phyloP scores from a whole-genome alignment of 2,329 filamentous ascomycete species.

The Aspergillus sp. region DNA sequence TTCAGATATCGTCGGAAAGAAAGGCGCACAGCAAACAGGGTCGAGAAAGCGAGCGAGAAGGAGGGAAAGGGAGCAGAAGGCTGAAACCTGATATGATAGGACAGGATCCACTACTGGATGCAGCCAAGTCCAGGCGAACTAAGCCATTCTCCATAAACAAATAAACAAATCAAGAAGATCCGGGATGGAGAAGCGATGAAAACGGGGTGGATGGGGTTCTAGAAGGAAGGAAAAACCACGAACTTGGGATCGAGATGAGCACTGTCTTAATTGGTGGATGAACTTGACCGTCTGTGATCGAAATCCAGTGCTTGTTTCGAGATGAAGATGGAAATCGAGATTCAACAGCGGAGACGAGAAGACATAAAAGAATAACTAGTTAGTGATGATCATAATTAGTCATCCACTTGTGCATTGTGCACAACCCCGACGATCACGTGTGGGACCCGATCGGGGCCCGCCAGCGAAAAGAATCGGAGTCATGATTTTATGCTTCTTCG shows the following conservation, averaged over 20 bases:
- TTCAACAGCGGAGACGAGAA: neutral
- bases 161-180: conserved; percentile 1
- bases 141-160: neutral
- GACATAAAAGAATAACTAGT: no score
- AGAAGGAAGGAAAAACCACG: neutral
- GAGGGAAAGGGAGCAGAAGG: conserved; percentile 1
- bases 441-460: no score
- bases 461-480: neutral
- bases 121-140: neutral
- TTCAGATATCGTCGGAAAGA: neutral
- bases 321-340: neutral
- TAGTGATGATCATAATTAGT: no score
- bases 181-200: neutral
- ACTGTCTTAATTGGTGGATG: neutral
- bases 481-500: neutral
- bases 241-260: neutral
- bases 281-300: neutral
- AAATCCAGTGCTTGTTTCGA: neutral
- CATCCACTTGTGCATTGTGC: no score
- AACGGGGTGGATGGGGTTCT: neutral
- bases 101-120: neutral
- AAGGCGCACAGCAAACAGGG: neutral
- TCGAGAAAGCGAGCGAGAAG: neutral
- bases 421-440: no score
- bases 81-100: neutral